A percentile compares a stretch with the other conserved stretches of the same genome.
Evolutionary conservation across 176 grass and related monocot genomes (phyloP).

Genomic region (Oryza brachyantha): DNA sequence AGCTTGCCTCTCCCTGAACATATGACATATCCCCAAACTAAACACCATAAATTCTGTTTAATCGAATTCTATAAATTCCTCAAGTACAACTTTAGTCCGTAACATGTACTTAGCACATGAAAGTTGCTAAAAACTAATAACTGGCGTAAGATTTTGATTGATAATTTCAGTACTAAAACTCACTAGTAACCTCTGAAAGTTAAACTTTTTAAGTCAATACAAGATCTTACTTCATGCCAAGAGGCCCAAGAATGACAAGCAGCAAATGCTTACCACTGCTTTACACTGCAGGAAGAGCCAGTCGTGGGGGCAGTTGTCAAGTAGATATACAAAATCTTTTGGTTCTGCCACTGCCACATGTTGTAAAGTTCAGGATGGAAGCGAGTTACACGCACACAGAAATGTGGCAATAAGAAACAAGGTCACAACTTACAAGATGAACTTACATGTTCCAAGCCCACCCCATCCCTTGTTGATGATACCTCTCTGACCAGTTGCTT

Average conservation of each 20-base stretch:
- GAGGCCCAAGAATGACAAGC: background rate
- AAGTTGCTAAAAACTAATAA: background rate
- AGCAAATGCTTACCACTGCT: slow-evolving; percentile 60
- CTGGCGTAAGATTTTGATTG: background rate
- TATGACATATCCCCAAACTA: background rate
- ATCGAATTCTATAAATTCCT: background rate
- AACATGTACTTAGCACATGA: background rate
- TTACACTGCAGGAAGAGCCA: slow-evolving; percentile 96
- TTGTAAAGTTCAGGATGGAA: slow-evolving; percentile 13
- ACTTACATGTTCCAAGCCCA: slow-evolving; percentile 95
- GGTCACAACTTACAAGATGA: slow-evolving; percentile 4
- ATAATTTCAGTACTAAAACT: background rate
- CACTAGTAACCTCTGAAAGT: background rate
- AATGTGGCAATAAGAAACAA: slow-evolving; percentile 19
- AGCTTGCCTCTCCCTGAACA: background rate
- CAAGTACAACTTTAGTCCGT: background rate
- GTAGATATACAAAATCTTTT: slow-evolving; percentile 80
- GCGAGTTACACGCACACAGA: slow-evolving; percentile 14
- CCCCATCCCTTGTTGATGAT: slow-evolving; percentile 99
- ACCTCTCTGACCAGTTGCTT: slow-evolving; percentile 82
- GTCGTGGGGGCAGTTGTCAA: slow-evolving; percentile 94
- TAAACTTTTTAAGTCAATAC: background rate
- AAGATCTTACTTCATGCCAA: background rate
- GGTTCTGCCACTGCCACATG: slow-evolving; percentile 64
- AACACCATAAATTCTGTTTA: background rate